A percentile compares a stretch with the other conserved stretches of the same genome.
Conservation (phyloP, 768 basidiomycete species). For the Suillus americanus region DNA sequence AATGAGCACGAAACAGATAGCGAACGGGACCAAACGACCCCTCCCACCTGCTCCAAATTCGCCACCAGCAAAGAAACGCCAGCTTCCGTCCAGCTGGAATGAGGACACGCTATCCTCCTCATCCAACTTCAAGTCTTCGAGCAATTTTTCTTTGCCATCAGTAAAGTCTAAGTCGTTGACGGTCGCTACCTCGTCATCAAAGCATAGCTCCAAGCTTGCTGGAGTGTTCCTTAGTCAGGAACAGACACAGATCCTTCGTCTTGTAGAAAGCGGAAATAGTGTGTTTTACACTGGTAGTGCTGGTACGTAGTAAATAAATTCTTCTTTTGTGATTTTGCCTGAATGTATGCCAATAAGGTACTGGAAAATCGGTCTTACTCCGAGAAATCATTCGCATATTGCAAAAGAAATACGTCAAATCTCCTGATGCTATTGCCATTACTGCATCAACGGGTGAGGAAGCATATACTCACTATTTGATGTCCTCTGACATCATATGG, state of each 20-base stretch:
- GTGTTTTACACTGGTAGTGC: conserved; percentile 98
- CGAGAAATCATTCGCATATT: conserved; percentile 86
- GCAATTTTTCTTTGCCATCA: conserved; percentile 16
- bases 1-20: conserved; percentile 16
- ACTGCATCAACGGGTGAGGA: conserved; percentile 87
- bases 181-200: conserved; percentile 8
- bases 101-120: conserved; percentile 36
- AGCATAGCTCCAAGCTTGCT: conserved; percentile 27
- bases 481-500: background rate
- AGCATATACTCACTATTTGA: conserved; percentile 1
- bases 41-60: conserved; percentile 18
- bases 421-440: conserved; percentile 78
- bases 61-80: conserved; percentile 50
- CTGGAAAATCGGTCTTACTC: conserved; percentile 93
- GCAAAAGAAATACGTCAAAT: conserved; percentile 49
- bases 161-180: conserved; percentile 11
- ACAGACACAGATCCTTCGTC: conserved; percentile 78
- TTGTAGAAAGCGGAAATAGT: conserved; percentile 72
- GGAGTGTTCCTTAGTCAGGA: conserved; percentile 75
- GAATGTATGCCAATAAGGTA: conserved; percentile 55
- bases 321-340: conserved; percentile 11
- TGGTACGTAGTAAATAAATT: conserved; percentile 49
- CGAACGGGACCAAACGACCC: conserved; percentile 36
- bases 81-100: conserved; percentile 53
- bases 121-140: conserved; percentile 30